Conservation (phyloP, 2,329 filamentous ascomycete genomes). For the Colletotrichum liriopes region DNA sequence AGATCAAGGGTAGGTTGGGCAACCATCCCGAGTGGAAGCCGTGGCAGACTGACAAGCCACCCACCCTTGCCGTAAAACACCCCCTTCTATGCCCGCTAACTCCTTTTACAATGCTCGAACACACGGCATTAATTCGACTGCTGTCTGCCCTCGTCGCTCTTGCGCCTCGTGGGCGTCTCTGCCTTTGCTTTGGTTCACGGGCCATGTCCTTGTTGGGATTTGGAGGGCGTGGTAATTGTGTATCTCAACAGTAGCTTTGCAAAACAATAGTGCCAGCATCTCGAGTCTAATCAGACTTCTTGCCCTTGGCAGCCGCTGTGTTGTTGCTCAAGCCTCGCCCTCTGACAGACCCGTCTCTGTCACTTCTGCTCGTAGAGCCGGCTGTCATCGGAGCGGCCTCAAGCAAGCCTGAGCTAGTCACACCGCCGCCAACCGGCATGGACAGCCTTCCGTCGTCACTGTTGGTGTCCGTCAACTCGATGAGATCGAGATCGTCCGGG, state of each 20-base stretch:
- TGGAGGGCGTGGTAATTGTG: background rate
- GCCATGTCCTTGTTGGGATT: background rate
- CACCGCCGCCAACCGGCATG: conserved; percentile 35
- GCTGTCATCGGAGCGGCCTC: conserved; percentile 49
- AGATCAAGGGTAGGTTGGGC: background rate
- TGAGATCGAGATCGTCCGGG: conserved; percentile 73
- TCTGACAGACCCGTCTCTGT: conserved; percentile 56
- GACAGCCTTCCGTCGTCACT: conserved; percentile 66
- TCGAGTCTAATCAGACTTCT: conserved; percentile 60
- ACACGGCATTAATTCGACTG: background rate
- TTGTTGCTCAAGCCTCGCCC: conserved; percentile 51
- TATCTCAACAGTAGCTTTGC: background rate
- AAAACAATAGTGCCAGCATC: background rate
- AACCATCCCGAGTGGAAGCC: background rate
- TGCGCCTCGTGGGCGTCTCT: background rate
- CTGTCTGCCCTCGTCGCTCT: background rate
- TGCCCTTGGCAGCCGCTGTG: conserved; percentile 56
- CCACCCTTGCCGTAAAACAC: background rate
- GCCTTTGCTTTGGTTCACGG: background rate
- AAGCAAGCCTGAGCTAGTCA: conserved; percentile 48
- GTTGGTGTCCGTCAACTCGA: conserved; percentile 77
- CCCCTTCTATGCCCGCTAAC: conserved; percentile 36
- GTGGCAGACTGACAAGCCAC: conserved; percentile 7
- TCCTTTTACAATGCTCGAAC: conserved; percentile 29
- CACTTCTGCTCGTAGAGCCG: conserved; percentile 57